These are phyloP conservation scores for Nepenthes alata DNA, from an alignment of 179 eudicot species.

Conservation along the genomic window DNA sequence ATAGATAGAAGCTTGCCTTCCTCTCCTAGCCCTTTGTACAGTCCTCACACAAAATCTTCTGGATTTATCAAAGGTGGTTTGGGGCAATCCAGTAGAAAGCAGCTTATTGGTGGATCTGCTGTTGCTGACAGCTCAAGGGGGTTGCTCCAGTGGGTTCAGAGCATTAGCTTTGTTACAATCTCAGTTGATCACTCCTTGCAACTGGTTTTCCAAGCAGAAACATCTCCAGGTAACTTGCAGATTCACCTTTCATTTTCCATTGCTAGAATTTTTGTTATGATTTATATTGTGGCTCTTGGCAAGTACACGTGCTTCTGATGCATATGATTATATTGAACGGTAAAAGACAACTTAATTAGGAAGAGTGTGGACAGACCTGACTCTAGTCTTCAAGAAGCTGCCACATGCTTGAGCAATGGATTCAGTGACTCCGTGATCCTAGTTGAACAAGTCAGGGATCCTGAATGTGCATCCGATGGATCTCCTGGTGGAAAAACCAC, in stretches of 20 bases:
- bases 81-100: conserved; percentile 75
- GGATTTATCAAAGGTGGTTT: conserved; percentile 66
- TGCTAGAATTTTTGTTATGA: not conserved
- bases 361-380: too few relatives aligned
- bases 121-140: conserved; percentile 65
- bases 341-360: too few relatives aligned
- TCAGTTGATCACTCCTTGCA: conserved; percentile 80
- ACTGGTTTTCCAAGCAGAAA: conserved; percentile 65
- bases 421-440: too few relatives aligned
- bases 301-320: too few relatives aligned
- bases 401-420: too few relatives aligned
- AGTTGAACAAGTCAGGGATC: too few relatives aligned
- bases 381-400: too few relatives aligned
- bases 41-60: conserved; percentile 64
- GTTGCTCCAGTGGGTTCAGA: conserved; percentile 79
- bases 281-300: too few relatives aligned
- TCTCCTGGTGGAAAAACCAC: too few relatives aligned
- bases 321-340: too few relatives aligned
- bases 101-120: conserved; percentile 55
- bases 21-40: conserved; percentile 67
- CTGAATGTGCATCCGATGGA: too few relatives aligned
- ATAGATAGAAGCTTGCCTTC: conserved; percentile 71
- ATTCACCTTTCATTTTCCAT: not conserved
- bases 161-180: conserved; percentile 78
- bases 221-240: conserved; percentile 44